phyloP scores from a whole-genome alignment of 2,329 filamentous ascomycete species.

The Xylaria sp. region DNA sequence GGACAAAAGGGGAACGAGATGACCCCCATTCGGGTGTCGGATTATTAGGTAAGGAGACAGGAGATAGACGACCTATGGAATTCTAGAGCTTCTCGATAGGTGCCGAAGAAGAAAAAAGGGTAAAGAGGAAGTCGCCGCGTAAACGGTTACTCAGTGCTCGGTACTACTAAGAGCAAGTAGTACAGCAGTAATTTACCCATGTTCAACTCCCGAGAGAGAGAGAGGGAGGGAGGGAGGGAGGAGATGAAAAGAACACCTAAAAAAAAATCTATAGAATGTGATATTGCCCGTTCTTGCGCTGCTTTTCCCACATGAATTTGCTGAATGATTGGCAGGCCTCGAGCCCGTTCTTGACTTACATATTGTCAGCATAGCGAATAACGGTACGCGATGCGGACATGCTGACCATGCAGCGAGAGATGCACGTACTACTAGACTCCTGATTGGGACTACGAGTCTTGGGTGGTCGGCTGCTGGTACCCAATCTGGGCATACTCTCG shows the following conservation, averaged over 20 bases:
- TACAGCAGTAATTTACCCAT: neutral
- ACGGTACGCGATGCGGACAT: conserved; percentile 15
- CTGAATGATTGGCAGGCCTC: conserved; percentile 10
- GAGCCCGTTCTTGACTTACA: neutral
- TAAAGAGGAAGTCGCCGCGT: neutral
- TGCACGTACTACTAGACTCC: conserved; percentile 13
- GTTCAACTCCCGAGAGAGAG: neutral
- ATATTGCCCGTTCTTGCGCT: conserved; percentile 9
- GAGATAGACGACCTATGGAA: neutral
- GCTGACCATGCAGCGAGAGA: conserved; percentile 30
- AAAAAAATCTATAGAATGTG: neutral
- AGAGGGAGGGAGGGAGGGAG: too few species aligned
- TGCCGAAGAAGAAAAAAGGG: neutral
- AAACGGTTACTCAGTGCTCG: neutral
- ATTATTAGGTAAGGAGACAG: neutral
- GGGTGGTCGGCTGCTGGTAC: conserved; percentile 24
- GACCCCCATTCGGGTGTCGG: neutral
- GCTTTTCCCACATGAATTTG: conserved; percentile 4
- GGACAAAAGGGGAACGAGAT: neutral
- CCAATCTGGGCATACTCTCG: conserved; percentile 24
- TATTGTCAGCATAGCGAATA: conserved; percentile 26
- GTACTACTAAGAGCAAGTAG: too few species aligned
- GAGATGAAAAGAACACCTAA: neutral
- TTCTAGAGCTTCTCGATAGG: neutral
- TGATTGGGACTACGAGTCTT: conserved; percentile 23